Evolutionary conservation across 108 stramenopile species (phyloP).

Genomic region (Aurantiochytrium sp.): DNA sequence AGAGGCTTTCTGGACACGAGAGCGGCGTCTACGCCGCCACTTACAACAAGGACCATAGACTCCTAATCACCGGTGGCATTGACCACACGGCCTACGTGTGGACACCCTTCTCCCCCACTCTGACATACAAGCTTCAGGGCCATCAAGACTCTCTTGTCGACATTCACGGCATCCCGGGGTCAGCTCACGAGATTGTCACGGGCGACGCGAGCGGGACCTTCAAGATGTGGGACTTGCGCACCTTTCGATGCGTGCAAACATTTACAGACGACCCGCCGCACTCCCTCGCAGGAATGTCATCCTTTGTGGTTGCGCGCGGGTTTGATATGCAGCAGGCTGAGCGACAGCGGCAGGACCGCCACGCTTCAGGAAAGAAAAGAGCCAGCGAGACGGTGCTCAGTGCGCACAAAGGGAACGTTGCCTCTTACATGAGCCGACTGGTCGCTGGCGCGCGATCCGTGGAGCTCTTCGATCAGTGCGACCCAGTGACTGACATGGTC

Average conservation of each 20-base stretch:
- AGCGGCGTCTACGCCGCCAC: conserved; percentile 54
- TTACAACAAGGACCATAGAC: conserved; percentile 50
- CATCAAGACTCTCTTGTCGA: conserved; percentile 55
- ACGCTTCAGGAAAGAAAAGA: neutral
- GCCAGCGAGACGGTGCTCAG: neutral
- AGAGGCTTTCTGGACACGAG: conserved; percentile 46
- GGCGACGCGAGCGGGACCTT: conserved; percentile 49
- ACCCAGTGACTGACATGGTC: conserved; percentile 46
- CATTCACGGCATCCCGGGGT: conserved; percentile 49
- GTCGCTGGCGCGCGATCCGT: conserved; percentile 47
- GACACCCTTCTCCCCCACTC: conserved; percentile 56
- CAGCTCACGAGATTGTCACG: conserved; percentile 57
- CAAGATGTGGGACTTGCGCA: conserved; percentile 60
- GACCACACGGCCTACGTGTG: conserved; percentile 61
- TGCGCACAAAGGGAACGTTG: neutral
- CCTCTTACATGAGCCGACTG: conserved; percentile 40
- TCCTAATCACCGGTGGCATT: conserved; percentile 52
- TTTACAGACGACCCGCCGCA: conserved; percentile 37
- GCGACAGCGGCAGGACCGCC: neutral
- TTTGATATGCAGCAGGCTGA: conserved; percentile 32
- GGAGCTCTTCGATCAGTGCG: conserved; percentile 54
- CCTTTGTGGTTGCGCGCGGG: neutral
- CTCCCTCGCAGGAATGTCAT: conserved; percentile 37
- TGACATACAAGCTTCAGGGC: conserved; percentile 49
- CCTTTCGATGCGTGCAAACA: conserved; percentile 56